Evolutionary conservation across 345 rosid genomes (phyloP).

Genomic region (Erodium maritimum): DNA sequence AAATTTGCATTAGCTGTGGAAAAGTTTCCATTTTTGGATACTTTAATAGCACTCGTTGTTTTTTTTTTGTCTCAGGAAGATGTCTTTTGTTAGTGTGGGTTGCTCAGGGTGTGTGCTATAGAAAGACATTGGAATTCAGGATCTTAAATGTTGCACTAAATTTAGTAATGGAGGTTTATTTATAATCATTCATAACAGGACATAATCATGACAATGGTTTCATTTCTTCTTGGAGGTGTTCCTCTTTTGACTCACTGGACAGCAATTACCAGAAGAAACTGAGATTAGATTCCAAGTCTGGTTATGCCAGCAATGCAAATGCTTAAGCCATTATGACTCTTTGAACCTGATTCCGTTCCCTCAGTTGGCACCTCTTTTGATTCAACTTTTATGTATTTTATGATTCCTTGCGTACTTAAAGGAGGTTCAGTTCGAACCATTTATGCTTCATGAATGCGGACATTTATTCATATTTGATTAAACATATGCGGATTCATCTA

Average conservation of each 20-base stretch:
- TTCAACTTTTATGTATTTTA: no score
- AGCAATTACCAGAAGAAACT: background rate
- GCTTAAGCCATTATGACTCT: background rate
- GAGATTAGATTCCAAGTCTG: background rate
- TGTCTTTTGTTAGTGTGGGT: background rate
- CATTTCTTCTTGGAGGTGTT: no score
- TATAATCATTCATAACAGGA: background rate
- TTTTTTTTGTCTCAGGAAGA: background rate
- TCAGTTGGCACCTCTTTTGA: background rate
- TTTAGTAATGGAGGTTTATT: background rate
- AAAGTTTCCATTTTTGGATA: background rate
- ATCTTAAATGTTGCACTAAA: background rate
- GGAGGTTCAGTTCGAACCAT: background rate
- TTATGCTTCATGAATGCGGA: background rate
- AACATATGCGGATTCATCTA: background rate
- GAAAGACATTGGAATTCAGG: background rate
- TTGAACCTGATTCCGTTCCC: background rate
- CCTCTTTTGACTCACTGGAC: no score
- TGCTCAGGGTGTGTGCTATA: background rate
- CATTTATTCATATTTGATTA: no score
- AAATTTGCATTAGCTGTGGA: background rate
- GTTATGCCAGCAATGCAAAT: background rate
- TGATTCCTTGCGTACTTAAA: background rate
- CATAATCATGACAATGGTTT: background rate
- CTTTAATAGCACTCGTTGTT: background rate